These are phyloP conservation scores for Podila clonocystis DNA, from an alignment of 192 early-diverging fungal species.

Conservation along the genomic window DNA sequence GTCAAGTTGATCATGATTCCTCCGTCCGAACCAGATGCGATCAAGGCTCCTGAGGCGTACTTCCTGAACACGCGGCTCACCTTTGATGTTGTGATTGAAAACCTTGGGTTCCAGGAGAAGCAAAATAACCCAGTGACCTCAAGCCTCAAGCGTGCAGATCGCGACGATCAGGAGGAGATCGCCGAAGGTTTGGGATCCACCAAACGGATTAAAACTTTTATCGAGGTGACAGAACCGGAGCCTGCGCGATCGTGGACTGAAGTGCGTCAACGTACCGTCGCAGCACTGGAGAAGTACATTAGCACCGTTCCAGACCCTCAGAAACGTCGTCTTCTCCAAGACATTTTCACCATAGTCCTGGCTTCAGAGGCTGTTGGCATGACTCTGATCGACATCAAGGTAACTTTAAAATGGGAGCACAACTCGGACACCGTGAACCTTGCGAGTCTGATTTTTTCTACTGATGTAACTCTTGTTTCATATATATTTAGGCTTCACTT, in stretches of 20 bases:
- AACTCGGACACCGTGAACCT: neutral
- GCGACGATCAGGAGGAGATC: neutral
- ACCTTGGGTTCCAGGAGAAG: neutral
- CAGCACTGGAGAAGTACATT: neutral
- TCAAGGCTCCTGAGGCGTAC: constrained; percentile 7
- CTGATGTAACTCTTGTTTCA: neutral
- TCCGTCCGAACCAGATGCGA: neutral
- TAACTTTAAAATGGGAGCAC: neutral
- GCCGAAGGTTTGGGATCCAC: neutral
- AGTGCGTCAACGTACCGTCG: neutral
- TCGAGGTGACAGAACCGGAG: neutral
- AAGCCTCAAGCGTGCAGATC: neutral
- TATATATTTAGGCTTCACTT: constrained; percentile 5
- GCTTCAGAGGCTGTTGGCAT: neutral
- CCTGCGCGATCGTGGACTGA: neutral
- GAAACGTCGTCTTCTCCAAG: neutral
- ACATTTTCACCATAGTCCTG: neutral
- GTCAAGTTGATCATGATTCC: constrained; percentile 12
- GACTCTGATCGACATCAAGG: constrained; percentile 28
- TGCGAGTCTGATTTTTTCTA: neutral
- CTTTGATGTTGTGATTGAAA: neutral
- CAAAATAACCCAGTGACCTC: neutral
- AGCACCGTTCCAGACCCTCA: neutral
- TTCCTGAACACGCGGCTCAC: constrained; percentile 7
- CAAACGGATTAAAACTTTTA: neutral